Evolutionary conservation across 2,329 filamentous ascomycete species (phyloP), one percentile per base, ranked within the genome.

Genomic region (Ilyonectria robusta): DNA sequence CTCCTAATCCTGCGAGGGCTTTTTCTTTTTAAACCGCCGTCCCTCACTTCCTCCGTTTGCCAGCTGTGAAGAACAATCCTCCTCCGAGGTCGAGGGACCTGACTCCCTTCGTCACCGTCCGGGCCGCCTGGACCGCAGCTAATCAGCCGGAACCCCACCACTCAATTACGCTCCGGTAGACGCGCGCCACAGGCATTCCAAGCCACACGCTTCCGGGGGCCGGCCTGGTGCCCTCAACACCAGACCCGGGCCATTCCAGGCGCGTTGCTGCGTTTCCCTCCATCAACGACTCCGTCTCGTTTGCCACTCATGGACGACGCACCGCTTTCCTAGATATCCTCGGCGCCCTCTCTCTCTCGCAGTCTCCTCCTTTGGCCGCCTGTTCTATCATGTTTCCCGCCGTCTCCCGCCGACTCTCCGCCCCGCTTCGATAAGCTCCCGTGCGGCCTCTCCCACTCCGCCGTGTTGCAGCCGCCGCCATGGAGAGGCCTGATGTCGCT

Each of bases 401-500:
- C 59, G 44, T 53, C 54, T 54, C 53, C 46, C 33, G 61, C 55
- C 54, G 59, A 56, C 57, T 50, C 11, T 56, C 35, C 57, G 57
- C 62, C 65, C 65, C 40, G 46, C 65, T 62, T 29, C 60, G 61
- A 68, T 60, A 61, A 61, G 26, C 53, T n/a, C 15, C 21, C 44
- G 17, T 17, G 48, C 48, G 58, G 58, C 58, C 58, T 54, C 58
- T 62, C 31, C 37, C 21, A 13, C 6, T 13, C 51, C 13, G 29
- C 40, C 37, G 13, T 46, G 59, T 23, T 23, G 40, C 29, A 21
- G 19, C 69, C 62, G 70, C 66, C 55, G 70, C 65, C 57, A 72
- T 76, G 72, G 70, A 75, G 70, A 74, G 68, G 69, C 73, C 75
- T 51, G 70, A 75, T 57, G 61, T 64, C 51, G 65, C 66, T 44